These are phyloP conservation scores for Scheffersomyces segobiensis DNA, from an alignment of 1,139 yeast genomes.

Conservation along the genomic window DNA sequence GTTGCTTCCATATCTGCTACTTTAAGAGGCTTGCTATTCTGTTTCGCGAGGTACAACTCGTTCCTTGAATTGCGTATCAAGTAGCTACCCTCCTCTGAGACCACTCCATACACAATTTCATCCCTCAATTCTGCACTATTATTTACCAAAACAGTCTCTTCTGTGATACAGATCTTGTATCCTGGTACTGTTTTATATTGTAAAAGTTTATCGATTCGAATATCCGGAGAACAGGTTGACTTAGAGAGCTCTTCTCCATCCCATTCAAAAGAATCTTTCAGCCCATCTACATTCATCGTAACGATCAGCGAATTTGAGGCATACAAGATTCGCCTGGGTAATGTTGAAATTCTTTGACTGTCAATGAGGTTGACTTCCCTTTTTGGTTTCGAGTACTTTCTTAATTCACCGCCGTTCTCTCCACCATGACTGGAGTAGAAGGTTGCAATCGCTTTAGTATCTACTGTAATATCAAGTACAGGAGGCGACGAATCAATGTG, in stretches of 20 bases:
- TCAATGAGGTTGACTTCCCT: neutral
- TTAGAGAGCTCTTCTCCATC: neutral
- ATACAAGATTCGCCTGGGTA: neutral
- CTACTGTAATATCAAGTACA: conserved; percentile 24
- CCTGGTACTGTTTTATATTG: neutral
- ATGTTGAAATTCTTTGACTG: neutral
- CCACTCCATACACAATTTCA: neutral
- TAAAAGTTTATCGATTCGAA: neutral
- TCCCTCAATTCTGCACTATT: neutral
- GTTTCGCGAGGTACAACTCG: neutral
- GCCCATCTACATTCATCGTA: neutral
- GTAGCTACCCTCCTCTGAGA: neutral
- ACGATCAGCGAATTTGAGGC: neutral
- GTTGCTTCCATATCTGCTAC: neutral
- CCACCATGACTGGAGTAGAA: conserved; percentile 41
- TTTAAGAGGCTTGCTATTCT: neutral
- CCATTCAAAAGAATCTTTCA: neutral
- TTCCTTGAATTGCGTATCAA: neutral
- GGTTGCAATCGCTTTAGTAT: conserved; percentile 5
- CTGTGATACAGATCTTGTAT: neutral
- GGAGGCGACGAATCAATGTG: conserved; percentile 37
- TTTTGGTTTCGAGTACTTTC: conserved; percentile 9
- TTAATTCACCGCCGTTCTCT: conserved; percentile 36
- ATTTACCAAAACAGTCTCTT: neutral
- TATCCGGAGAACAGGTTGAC: neutral